phyloP scores from a whole-genome alignment of 1,284 basidiomycete genomes.

The Xanthoconium separans region DNA sequence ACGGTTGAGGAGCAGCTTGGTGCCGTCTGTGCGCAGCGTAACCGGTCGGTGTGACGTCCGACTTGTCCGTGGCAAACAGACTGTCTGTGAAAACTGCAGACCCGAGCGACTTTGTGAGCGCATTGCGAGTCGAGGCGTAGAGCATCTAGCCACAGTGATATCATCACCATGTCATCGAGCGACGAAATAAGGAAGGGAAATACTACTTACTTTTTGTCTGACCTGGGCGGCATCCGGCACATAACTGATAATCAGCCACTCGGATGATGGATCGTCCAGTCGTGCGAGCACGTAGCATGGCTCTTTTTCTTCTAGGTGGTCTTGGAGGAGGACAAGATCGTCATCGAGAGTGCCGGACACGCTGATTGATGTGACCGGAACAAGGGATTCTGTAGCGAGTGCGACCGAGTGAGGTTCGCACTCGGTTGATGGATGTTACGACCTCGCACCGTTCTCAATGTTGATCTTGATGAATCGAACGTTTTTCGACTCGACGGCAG shows the following conservation, averaged over 20 bases:
- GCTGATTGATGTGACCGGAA: slow-evolving; percentile 51
- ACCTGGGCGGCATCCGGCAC: slow-evolving; percentile 75
- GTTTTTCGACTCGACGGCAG: slow-evolving; percentile 48
- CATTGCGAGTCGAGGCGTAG: slow-evolving; percentile 81
- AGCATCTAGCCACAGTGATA: slow-evolving; percentile 68
- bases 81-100: slow-evolving; percentile 75
- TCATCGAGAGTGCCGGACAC: slow-evolving; percentile 51
- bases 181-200: no score
- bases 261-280: slow-evolving; percentile 54
- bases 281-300: slow-evolving; percentile 76
- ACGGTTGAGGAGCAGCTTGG: slow-evolving; percentile 71
- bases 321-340: slow-evolving; percentile 59
- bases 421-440: slow-evolving; percentile 16
- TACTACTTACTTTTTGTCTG: slow-evolving; percentile 63
- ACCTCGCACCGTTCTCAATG: slow-evolving; percentile 64
- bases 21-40: slow-evolving; percentile 78
- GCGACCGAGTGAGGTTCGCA: slow-evolving; percentile 26
- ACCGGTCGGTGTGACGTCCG: slow-evolving; percentile 62
- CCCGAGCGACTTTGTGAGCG: slow-evolving; percentile 74
- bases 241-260: slow-evolving; percentile 74
- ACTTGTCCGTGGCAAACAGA: slow-evolving; percentile 79
- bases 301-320: slow-evolving; percentile 53
- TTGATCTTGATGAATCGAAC: slow-evolving; percentile 72
- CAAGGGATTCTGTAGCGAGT: slow-evolving; percentile 57
- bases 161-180: no score